phyloP scores from a whole-genome alignment of 2,329 filamentous ascomycete species.

The Fusarium napiforme region DNA sequence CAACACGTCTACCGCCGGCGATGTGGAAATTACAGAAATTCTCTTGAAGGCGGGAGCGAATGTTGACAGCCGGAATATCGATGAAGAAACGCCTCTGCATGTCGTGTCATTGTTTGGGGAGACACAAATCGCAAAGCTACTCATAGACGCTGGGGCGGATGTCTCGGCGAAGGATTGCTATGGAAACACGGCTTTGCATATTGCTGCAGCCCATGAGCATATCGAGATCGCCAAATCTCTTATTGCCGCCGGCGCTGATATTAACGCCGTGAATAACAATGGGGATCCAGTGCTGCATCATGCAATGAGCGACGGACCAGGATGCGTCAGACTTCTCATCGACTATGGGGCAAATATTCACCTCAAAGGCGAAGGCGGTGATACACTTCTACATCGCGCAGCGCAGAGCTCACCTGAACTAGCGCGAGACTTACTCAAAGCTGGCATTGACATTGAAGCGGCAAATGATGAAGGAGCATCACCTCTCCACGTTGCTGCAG shows the following conservation, averaged over 20 bases:
- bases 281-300: background rate
- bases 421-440: background rate
- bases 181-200: background rate
- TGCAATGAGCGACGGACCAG: background rate
- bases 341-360: accelerated
- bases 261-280: background rate
- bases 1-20: background rate
- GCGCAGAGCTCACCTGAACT: background rate
- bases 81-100: background rate
- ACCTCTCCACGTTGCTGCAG: background rate
- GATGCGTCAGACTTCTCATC: background rate
- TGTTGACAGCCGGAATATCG: background rate
- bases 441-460: background rate
- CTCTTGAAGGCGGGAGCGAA: background rate
- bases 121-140: background rate
- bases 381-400: background rate
- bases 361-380: background rate
- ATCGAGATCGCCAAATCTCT: accelerated
- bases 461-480: background rate
- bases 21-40: background rate
- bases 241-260: background rate
- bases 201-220: background rate
- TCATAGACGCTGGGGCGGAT: background rate
- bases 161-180: background rate
- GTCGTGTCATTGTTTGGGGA: background rate